phyloP scores from a whole-genome alignment of 2,329 filamentous ascomycete genomes.

The Cyphellophora europaea region DNA sequence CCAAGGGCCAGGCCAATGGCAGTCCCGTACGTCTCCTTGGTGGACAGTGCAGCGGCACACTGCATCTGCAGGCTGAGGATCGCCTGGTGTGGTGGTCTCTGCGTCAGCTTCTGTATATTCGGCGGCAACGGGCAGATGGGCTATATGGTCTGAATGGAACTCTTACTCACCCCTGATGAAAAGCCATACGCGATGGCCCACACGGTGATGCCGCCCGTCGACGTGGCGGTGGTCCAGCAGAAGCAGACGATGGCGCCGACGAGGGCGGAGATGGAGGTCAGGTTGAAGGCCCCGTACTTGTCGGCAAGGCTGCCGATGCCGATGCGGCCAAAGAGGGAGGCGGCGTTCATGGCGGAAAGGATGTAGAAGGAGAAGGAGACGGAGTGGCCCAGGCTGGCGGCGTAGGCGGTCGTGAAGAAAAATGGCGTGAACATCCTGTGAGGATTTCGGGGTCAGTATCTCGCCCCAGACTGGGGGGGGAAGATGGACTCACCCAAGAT shows the following conservation, averaged over 20 bases:
- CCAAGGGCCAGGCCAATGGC: constrained; percentile 35
- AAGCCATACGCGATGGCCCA: constrained; percentile 25
- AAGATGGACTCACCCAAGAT: background rate
- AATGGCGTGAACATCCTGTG: constrained; percentile 23
- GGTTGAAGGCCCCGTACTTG: constrained; percentile 24
- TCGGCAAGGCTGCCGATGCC: constrained; percentile 26
- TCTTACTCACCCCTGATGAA: constrained; percentile 22
- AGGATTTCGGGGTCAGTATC: background rate
- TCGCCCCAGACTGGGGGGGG: background rate
- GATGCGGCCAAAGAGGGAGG: constrained; percentile 26
- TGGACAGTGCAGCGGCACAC: constrained; percentile 35
- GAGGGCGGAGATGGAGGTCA: constrained; percentile 18
- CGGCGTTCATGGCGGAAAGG: constrained; percentile 24
- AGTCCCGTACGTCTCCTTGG: constrained; percentile 28
- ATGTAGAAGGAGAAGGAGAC: constrained; percentile 20
- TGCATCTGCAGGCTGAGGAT: constrained; percentile 39
- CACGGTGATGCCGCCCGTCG: constrained; percentile 22
- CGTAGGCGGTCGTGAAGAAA: constrained; percentile 24
- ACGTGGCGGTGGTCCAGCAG: constrained; percentile 20
- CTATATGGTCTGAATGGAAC: no score
- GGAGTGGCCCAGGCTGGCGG: constrained; percentile 17
- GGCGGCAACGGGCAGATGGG: no score
- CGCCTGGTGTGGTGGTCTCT: constrained; percentile 29
- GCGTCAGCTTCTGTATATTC: no score
- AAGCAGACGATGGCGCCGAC: constrained; percentile 22